Base-by-base conservation (phyloP, 2,329 filamentous ascomycete genomes). In the Fusarium musae region DNA sequence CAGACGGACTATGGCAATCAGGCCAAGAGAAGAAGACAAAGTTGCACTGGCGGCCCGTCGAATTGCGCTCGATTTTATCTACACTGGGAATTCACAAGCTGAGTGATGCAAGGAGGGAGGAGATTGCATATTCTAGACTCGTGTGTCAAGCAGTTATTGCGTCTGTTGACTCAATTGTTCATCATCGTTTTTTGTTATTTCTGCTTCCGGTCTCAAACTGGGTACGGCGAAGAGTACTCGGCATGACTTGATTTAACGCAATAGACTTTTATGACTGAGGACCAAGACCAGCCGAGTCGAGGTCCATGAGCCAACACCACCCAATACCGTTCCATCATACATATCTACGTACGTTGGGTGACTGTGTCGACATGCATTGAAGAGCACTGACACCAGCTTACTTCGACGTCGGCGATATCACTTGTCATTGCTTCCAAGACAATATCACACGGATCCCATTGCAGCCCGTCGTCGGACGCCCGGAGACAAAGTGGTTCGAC, bases 211-310 rank as follows among this genome's bases (percentile, higher is more conserved):
- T 52, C 42, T 66, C 37, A 26, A 57, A 44, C 54, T 52, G 56
- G 17, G 46, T 69, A 71, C 63, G 42, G 64, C 56, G 43, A 63
- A 69, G 62, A 72, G 66, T 72, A 49, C 59, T 61, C 28, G 26
- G 50, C 43, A 63, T 39, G 54, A 63, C 50, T 59, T 53, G 54
- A 56, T 69, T 63, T 46, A 64, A 75, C 65, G 50, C 72, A 77
- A 77, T 77, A 77, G 72, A 77, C 63, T 75, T 75, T 54, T 65
- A 76, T 75, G 72, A 77, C 69, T 74, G 69, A 66, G 72, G 75
- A 66, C 65, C 59, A 46, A 73, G 75, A 70, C 75, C 75, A 77
- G 39, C 54, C 69, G 75, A 74, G 75, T 77, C 75, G 32, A 70
- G 67, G 66, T 75, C 61, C 67, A 74, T 60, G 69, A 76, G 67